Evolutionary conservation across 2,329 filamentous ascomycete species (phyloP).

Genomic region (Xylaria sp.): DNA sequence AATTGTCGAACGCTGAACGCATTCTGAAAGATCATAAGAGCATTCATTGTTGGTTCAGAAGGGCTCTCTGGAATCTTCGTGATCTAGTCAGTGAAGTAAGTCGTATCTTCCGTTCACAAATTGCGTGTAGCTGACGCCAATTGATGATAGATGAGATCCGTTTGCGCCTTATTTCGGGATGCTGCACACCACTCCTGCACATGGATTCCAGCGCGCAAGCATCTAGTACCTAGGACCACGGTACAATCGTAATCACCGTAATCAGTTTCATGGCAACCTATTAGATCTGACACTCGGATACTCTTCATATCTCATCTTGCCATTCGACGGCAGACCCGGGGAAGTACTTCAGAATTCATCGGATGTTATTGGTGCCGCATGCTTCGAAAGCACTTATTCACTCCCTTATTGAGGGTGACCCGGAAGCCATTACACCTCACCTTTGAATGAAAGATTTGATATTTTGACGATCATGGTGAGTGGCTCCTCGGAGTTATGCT

Average conservation of each 20-base stretch:
- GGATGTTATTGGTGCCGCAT: not conserved
- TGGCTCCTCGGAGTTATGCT: not conserved
- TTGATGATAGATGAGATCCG: not conserved
- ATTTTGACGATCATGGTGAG: not conserved
- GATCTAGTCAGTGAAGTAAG: constrained; percentile 4
- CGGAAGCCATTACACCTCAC: not conserved
- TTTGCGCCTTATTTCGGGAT: constrained; percentile 10
- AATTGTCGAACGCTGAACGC: constrained; percentile 3
- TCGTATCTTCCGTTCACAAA: not conserved
- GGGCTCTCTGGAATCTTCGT: not conserved
- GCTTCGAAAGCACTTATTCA: not conserved
- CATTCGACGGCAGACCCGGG: not conserved
- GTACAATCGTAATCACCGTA: not conserved
- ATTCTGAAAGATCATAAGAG: not conserved
- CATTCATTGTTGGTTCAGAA: constrained; percentile 9
- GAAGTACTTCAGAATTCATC: not conserved
- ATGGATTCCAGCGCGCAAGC: constrained; percentile 1
- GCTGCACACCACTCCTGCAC: constrained; percentile 12
- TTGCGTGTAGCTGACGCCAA: not conserved
- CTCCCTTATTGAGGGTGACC: not conserved
- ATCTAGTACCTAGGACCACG: not conserved
- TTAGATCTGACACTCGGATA: not conserved
- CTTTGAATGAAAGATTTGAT: not conserved
- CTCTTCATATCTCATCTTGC: constrained; percentile 11
- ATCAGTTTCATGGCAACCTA: not conserved